Conservation (phyloP, 192 early-diverging fungal species). For the Backusella westeae region DNA sequence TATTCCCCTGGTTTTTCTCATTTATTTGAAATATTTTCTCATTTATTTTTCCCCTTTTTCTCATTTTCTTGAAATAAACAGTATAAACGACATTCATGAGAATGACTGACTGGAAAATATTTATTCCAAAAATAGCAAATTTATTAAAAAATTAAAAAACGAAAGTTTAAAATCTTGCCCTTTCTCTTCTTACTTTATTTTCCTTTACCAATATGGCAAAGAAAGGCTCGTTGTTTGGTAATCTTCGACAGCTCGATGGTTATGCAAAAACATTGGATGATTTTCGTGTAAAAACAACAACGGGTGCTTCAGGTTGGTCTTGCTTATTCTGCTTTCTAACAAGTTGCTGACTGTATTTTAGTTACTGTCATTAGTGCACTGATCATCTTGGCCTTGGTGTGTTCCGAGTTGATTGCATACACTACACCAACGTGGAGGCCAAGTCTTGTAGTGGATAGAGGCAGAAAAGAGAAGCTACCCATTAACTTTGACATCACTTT, state of each 20-base stretch:
- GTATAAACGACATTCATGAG: not conserved
- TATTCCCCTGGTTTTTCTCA: no score
- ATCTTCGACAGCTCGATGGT: slow-evolving; percentile 70
- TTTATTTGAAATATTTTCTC: no score
- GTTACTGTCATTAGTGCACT: slow-evolving; percentile 78
- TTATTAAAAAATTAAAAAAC: not conserved
- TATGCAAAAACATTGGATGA: slow-evolving; percentile 98
- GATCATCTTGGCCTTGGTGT: slow-evolving; percentile 72
- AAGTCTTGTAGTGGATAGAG: slow-evolving; percentile 78
- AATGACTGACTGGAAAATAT: not conserved
- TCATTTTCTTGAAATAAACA: no score
- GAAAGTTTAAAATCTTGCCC: not conserved
- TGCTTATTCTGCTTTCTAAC: no score
- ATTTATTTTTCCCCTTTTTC: no score
- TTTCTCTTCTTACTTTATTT: not conserved
- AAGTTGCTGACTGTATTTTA: slow-evolving; percentile 12
- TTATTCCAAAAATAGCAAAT: not conserved
- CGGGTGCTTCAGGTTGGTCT: slow-evolving; percentile 68
- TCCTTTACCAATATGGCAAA: slow-evolving; percentile 37
- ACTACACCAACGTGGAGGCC: slow-evolving; percentile 62
- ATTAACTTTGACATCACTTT: slow-evolving; percentile 92
- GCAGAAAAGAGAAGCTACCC: slow-evolving; percentile 82
- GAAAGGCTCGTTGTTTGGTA: slow-evolving; percentile 43
- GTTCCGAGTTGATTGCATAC: slow-evolving; percentile 86
- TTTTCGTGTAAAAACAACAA: slow-evolving; percentile 79